Conservation (phyloP, 805 yeast genomes). For the Schizosaccharomyces osmophilus region DNA sequence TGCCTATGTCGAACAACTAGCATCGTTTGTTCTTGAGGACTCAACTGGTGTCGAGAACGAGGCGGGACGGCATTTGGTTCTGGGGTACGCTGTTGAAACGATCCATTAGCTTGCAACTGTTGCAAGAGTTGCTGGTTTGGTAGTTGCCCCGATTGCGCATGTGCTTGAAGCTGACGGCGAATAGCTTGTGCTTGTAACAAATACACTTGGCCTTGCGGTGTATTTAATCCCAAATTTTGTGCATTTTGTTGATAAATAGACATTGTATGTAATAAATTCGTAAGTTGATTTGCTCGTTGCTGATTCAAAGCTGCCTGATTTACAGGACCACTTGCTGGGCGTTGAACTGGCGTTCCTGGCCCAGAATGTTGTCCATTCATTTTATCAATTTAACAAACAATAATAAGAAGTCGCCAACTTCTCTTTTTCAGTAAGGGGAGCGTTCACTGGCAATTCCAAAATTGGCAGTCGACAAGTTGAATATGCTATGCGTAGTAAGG, state of each 20-base stretch:
- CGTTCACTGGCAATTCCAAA: no score
- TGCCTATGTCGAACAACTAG: neutral
- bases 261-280: neutral
- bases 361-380: neutral
- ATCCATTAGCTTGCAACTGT: neutral
- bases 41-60: neutral
- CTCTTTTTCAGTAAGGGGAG: no score
- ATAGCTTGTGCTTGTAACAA: neutral
- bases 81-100: neutral
- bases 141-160: neutral
- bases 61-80: neutral
- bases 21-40: neutral
- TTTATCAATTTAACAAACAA: neutral
- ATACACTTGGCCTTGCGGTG: neutral
- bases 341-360: slow-evolving; percentile 1
- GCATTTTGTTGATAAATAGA: neutral
- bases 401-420: no score
- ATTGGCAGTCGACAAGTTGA: no score
- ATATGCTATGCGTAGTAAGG: no score
- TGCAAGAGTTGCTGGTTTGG: neutral
- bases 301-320: neutral
- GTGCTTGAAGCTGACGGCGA: neutral
- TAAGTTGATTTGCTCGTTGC: neutral
- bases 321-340: neutral
- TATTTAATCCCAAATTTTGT: neutral